Conservation (phyloP, 2,329 filamentous ascomycete species). For the Fusarium tanahbumbuense region DNA sequence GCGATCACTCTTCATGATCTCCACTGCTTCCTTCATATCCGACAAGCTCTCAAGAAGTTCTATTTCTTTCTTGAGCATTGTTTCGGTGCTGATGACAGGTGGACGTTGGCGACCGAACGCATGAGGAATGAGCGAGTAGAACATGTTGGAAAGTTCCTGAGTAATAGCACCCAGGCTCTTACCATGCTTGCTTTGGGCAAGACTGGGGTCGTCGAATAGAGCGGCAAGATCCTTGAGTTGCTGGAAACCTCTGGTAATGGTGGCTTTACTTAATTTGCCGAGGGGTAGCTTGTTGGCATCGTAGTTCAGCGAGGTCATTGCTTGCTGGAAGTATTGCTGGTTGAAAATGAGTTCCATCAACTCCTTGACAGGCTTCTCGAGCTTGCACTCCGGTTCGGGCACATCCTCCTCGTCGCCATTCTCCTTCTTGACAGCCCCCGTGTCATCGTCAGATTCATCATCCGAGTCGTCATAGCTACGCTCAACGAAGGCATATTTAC, state of each 20-base stretch:
- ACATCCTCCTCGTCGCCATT: conserved; percentile 50
- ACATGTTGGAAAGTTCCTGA: conserved; percentile 78
- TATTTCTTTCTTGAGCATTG: conserved; percentile 77
- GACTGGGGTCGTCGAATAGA: conserved; percentile 66
- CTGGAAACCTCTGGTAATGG: conserved; percentile 79
- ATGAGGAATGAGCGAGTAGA: conserved; percentile 86
- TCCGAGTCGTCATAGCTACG: conserved; percentile 76
- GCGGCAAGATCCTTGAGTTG: conserved; percentile 79
- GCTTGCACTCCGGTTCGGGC: conserved; percentile 63
- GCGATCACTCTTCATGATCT: conserved; percentile 77
- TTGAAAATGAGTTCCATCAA: conserved; percentile 89
- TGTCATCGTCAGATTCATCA: conserved; percentile 63
- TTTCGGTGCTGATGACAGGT: conserved; percentile 70
- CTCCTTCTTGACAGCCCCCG: conserved; percentile 50
- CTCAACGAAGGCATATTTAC: conserved; percentile 85
- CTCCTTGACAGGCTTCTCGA: conserved; percentile 70
- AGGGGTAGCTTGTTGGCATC: conserved; percentile 82
- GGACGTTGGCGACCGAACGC: conserved; percentile 79
- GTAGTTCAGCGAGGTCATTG: conserved; percentile 76
- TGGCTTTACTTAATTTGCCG: conserved; percentile 84
- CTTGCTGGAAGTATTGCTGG: conserved; percentile 73
- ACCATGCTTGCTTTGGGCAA: conserved; percentile 59
- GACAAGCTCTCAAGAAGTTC: conserved; percentile 83
- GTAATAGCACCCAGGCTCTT: conserved; percentile 56
- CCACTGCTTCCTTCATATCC: conserved; percentile 85